A percentile compares a stretch with the other conserved stretches of the same genome.
phyloP scores from a whole-genome alignment of 371 early-diverging fungal genomes.

The Zopfochytrium polystomum region DNA sequence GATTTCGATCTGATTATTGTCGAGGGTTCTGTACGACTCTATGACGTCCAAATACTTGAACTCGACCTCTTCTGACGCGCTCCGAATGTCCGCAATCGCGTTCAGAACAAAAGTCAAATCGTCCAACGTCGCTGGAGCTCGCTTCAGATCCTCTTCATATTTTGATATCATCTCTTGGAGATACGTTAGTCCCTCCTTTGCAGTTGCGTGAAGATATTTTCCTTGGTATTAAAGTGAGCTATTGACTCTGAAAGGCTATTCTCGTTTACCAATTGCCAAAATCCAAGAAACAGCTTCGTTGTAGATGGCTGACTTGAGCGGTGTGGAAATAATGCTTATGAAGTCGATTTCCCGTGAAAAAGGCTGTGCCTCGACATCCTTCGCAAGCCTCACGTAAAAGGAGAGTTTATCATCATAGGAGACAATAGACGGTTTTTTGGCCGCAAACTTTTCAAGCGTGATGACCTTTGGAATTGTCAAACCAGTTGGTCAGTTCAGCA shows the following conservation, averaged over 20 bases:
- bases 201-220: constrained; percentile 48
- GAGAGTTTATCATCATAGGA: constrained; percentile 55
- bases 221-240: constrained; percentile 28
- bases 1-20: constrained; percentile 45
- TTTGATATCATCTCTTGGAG: constrained; percentile 37
- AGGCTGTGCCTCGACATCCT: constrained; percentile 52
- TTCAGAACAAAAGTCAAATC: constrained; percentile 59
- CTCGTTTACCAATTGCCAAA: constrained; percentile 48
- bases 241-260: not conserved
- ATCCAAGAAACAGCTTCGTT: constrained; percentile 56
- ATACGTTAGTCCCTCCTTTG: constrained; percentile 37
- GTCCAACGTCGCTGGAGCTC: constrained; percentile 50
- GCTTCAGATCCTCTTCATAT: constrained; percentile 46
- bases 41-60: constrained; percentile 47
- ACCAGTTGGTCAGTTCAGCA: not conserved
- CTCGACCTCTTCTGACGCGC: constrained; percentile 52
- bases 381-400: constrained; percentile 54
- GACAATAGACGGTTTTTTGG: constrained; percentile 54
- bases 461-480: constrained; percentile 34
- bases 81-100: constrained; percentile 49
- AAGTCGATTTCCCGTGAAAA: constrained; percentile 50
- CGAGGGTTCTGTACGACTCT: constrained; percentile 54
- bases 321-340: constrained; percentile 45
- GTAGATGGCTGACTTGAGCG: constrained; percentile 51
- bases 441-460: constrained; percentile 60